Percentiles rank a stretch among this genome's conserved stretches.
Evolutionary conservation across 2,329 filamentous ascomycete species (phyloP).

Genomic region (Alternaria ethzedia): DNA sequence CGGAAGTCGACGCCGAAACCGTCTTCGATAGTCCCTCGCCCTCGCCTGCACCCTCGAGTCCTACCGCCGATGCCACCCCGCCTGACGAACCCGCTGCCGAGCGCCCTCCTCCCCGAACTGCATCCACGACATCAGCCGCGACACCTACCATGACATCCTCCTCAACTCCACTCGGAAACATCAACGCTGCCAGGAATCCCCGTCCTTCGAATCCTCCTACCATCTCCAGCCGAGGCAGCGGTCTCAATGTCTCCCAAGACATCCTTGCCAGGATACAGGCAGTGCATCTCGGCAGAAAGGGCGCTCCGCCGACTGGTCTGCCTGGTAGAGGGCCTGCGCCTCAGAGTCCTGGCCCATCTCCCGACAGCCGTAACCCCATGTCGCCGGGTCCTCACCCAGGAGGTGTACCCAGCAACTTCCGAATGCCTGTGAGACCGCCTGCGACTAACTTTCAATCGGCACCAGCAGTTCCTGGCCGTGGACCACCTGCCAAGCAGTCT

Average conservation of each 20-base stretch:
- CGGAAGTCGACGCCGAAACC: constrained; percentile 40
- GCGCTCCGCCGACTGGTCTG: constrained; percentile 54
- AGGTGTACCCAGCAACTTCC: constrained; percentile 53
- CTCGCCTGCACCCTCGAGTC: constrained; percentile 32
- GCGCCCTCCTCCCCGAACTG: constrained; percentile 64
- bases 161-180: constrained; percentile 81
- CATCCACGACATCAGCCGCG: constrained; percentile 59
- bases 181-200: constrained; percentile 71
- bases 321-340: constrained; percentile 32
- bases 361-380: constrained; percentile 24
- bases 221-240: constrained; percentile 56
- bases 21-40: constrained; percentile 43
- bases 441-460: constrained; percentile 55
- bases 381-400: constrained; percentile 40
- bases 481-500: constrained; percentile 62
- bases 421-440: constrained; percentile 51
- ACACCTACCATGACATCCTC: constrained; percentile 70
- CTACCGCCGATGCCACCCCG: constrained; percentile 21
- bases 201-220: constrained; percentile 48
- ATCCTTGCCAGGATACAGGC: constrained; percentile 74
- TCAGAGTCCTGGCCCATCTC: constrained; percentile 34
- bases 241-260: constrained; percentile 63
- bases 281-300: constrained; percentile 70
- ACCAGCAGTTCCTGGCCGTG: constrained; percentile 55
- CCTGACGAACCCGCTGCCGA: constrained; percentile 34